Evolutionary conservation across 164 flowering plant species (phyloP), one percentile per base, ranked within the genome.

Genomic region (Nymphaea colorata): DNA sequence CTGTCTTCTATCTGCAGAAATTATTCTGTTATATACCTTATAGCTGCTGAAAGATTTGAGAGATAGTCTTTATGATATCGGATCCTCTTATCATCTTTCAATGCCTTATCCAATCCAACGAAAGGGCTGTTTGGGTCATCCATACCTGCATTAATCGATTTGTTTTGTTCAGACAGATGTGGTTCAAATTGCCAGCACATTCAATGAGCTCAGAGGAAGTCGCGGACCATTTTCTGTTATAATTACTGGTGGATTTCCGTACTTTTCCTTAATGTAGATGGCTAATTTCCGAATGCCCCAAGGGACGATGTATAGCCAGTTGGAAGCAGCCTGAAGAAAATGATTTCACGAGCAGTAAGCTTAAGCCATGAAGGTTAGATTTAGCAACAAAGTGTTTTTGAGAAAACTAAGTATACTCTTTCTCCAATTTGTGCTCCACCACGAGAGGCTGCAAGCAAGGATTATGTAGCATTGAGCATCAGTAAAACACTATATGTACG

Each of bases 161-260:
- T 55, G 64, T 7, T 8, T 61, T 61, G 6, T 61, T 17, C 25
- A 61, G 64, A 36, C 25, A 61, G 8, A 36, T 61, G 16, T n/a
- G 16, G 17, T 47, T 12, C 7, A 47, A 11, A 61, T 11, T 61
- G 41, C 2, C 8, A 61, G 64, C 8, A 3, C 15, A 61, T 61
- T 17, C 41, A 5, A 10, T 25, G 36, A 61, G 17, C 8, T 17
- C 64, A 65, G 3, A 3, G 36, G 62, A 47, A 62, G n/a, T 42
- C 36, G n/a, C 36, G 11, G 51, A 89, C 98, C 98, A 68, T 93
- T 93, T 82, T 93, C 98, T 4, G 98, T 90, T 66, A 90, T 87
- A 57, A 90, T 61, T 10, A 90, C 82, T 36, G 85, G 86, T 61
- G 87, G 92, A 63, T 93, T 87, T 41, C 77, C 84, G 71, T 90